Percentiles rank a stretch among this genome's conserved stretches.
These are phyloP conservation scores for Ascodesmis nigricans DNA, from an alignment of 495 filamentous ascomycete species.

Conservation along the genomic window DNA sequence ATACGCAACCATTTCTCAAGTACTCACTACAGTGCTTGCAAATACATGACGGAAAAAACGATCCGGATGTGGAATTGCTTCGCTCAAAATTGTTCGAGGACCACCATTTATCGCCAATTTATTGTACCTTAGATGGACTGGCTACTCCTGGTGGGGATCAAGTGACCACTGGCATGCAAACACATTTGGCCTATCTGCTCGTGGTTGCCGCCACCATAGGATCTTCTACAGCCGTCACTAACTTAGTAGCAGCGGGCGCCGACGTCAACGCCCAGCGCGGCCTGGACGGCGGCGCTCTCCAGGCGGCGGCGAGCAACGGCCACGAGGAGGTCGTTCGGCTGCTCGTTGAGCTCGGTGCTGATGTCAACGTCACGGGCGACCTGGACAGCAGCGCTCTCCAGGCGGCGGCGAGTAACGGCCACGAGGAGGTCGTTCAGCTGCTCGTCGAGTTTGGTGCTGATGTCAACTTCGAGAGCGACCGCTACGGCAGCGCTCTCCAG, in stretches of 20 bases:
- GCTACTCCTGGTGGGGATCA: background rate
- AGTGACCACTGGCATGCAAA: background rate
- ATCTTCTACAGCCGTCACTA: background rate
- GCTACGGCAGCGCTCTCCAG: no score
- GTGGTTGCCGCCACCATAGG: background rate
- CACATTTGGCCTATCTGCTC: background rate
- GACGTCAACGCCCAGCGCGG: background rate
- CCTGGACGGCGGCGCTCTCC: background rate
- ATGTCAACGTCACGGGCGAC: background rate
- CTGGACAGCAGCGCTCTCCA: slow-evolving; percentile 4
- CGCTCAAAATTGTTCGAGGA: background rate
- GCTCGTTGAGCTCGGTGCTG: slow-evolving; percentile 1
- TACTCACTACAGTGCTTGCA: slow-evolving; percentile 2
- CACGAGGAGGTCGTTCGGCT: background rate
- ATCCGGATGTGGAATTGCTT: background rate
- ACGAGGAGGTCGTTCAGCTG: slow-evolving; percentile 1
- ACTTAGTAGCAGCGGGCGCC: slow-evolving; percentile 1
- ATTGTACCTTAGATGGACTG: background rate
- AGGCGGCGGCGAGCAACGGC: slow-evolving; percentile 1
- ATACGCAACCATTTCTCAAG: slow-evolving; percentile 1
- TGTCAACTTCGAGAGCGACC: no score
- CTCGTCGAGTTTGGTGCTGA: no score
- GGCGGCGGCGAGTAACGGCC: slow-evolving; percentile 2
- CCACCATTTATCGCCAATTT: background rate
- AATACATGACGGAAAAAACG: background rate